A percentile compares a stretch with the other conserved stretches of the same genome.
Conservation (phyloP, 2,329 filamentous ascomycete genomes). For the Capronia epimyces region DNA sequence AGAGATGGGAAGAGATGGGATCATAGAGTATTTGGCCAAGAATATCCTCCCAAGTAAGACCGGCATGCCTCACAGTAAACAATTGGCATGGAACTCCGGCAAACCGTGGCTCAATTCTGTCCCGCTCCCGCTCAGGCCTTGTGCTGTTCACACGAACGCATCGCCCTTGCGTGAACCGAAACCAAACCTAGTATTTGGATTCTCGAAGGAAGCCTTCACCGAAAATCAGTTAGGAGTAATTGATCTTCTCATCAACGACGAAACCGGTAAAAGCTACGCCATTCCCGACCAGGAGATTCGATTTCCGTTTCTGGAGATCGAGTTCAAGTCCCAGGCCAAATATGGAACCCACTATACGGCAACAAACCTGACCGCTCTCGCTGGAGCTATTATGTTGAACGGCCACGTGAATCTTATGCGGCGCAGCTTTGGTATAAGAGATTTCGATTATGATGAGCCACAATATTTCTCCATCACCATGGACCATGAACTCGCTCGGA, state of each 20-base stretch:
- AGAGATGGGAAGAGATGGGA: conserved; percentile 4
- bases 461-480: conserved; percentile 19
- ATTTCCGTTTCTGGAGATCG: conserved; percentile 20
- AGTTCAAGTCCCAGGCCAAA: conserved; percentile 20
- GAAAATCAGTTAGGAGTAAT: conserved; percentile 10
- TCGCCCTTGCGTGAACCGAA: conserved; percentile 15
- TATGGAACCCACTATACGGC: conserved; percentile 17
- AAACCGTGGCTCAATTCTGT: conserved; percentile 16
- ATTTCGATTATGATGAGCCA: conserved; percentile 17
- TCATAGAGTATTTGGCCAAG: conserved; percentile 3
- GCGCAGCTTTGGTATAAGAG: conserved; percentile 7
- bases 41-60: conserved; percentile 8
- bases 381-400: conserved; percentile 17
- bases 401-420: conserved; percentile 17
- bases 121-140: conserved; percentile 11
- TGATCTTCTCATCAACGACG: conserved; percentile 14
- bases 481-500: conserved; percentile 9
- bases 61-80: conserved; percentile 3
- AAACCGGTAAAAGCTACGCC: conserved; percentile 17
- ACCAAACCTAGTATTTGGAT: conserved; percentile 20
- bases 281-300: conserved; percentile 14
- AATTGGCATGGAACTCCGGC: conserved; percentile 13
- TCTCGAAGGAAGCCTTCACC: conserved; percentile 20
- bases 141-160: background rate
- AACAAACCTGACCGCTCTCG: conserved; percentile 18